Base-by-base conservation (phyloP, 2,329 filamentous ascomycete genomes). In the Lachnellula arida region DNA sequence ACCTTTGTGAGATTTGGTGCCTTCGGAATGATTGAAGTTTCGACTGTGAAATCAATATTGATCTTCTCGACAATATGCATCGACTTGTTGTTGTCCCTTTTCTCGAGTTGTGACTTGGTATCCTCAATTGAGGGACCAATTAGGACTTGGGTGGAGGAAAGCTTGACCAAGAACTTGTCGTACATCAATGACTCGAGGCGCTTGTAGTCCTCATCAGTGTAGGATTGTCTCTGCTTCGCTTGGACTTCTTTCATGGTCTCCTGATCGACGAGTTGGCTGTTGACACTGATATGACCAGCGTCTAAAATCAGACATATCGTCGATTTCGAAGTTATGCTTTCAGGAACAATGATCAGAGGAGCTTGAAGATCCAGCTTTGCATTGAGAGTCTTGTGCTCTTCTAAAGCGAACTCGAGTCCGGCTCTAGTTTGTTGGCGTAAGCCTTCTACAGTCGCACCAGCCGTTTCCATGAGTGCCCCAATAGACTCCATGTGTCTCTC, bases 401-500 rank as follows among this genome's bases (percentile, higher is more conserved):
- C 89, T 3, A 99, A 77, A 0, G 94, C 95, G 73, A 97, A 99
- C 72, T 99, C 92, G 35, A 99, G 81, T 25, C 94, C 93, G 49
- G 94, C 93, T 70, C 95, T 84, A 4, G 95, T 99, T 74, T 99
- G 95, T 70, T 97, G 92, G 35, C 95, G 84, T 56, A 99, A 79
- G 7, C 92, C 93, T 72, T 99, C 93, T 0, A 99, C 93, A 0
- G 94, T 99, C 1, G 93, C 93, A 23, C 94, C 92, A 5, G 94
- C 94, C 47, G 88, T 91, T 72, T 99, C 95, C 85, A 99, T 90
- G 54, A 99, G 79, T 1, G 94, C 95, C 12, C 86, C 88, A 64
- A 99, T 97, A 9, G 94, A 99, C 69, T 99, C 94, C 92, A 99
- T 97, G 70, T 99, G 95, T 50, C 92, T 82, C 71, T 97, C 92